Base-by-base conservation (phyloP, 108 stramenopile species). In the Fistulifera solaris region DNA sequence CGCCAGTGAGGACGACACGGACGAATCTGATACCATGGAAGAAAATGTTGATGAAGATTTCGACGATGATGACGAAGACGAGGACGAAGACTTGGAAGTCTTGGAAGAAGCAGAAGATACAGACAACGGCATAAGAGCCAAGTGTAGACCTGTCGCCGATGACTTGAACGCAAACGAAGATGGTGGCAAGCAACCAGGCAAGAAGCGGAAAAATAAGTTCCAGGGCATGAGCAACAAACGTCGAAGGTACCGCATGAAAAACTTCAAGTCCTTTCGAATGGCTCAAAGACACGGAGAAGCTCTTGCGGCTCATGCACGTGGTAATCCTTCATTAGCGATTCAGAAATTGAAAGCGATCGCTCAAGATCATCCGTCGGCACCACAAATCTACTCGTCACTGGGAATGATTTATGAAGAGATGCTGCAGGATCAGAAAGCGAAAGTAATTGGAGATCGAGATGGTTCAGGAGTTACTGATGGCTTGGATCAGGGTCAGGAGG, bases 321-420 rank as follows among this genome's bases (percentile, higher is more conserved):
- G 89, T 11, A 56, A 67, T 49, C 77, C 75, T 3, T 62, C 55
- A 46, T 27, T 68, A 15, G 85, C 89, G 0, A 73, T 91, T 42
- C 63, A 80, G 56, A 76, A 71, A 23, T 58, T 91, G 41, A 67
- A 82, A 42, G 59, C 72, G 41, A 76, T 87, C 3, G 89, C 89
- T 2, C 63, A 61, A 55, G 76, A 76, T 43, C 83, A 83, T 38
- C 89, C 89, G 0, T 75, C 78, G 22, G 89, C 89, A 12, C 89
- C 89, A 16, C 89, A 91, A 46, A 71, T 91, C 0, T 91, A 91
- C 56, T 80, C 81, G 12, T 83, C 81, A 41, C 70, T 91, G 2
- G 89, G 89, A n/a, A 71, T 87, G 81, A 83, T 91, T 38, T 91
- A 83, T 44, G 83, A 85, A 54, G 79, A 82, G 47, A 85, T 87